Percentiles rank a stretch among this genome's conserved stretches.
Conservation (phyloP, 108 stramenopile species). For the Conticribra weissflogii region DNA sequence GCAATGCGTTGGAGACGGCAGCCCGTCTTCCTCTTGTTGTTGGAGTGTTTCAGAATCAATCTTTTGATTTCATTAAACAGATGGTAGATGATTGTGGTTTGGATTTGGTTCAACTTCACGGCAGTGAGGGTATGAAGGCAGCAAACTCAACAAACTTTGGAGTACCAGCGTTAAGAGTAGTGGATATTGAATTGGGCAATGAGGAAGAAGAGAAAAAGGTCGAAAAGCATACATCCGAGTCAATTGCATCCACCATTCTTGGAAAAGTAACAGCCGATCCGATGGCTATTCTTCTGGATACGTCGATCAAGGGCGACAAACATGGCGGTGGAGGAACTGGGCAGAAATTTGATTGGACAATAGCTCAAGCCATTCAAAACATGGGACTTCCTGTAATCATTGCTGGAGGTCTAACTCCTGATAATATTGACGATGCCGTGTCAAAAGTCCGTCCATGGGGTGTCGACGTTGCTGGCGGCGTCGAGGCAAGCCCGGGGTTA, state of each 20-base stretch:
- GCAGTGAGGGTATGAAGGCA: slow-evolving; percentile 89
- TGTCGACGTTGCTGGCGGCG: slow-evolving; percentile 94
- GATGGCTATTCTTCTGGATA: slow-evolving; percentile 91
- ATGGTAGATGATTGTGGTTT: slow-evolving; percentile 86
- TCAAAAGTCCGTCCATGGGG: slow-evolving; percentile 83
- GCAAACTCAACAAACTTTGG: slow-evolving; percentile 66
- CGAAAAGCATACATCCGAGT: slow-evolving; percentile 25
- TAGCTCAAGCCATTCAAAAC: slow-evolving; percentile 85
- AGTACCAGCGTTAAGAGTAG: slow-evolving; percentile 91
- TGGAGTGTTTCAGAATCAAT: slow-evolving; percentile 97
- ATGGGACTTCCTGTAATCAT: slow-evolving; percentile 95
- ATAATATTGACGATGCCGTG: slow-evolving; percentile 86
- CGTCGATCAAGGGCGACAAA: slow-evolving; percentile 84
- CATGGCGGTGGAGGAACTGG: slow-evolving; percentile 91
- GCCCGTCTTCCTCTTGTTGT: slow-evolving; percentile 85
- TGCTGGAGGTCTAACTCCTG: slow-evolving; percentile 93
- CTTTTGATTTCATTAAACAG: slow-evolving; percentile 71
- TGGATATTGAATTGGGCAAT: slow-evolving; percentile 86
- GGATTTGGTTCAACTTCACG: slow-evolving; percentile 97
- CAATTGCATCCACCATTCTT: slow-evolving; percentile 67
- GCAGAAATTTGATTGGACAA: slow-evolving; percentile 91
- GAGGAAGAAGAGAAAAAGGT: slow-evolving; percentile 29
- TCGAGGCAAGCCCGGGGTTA: slow-evolving; percentile 84
- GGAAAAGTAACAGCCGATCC: slow-evolving; percentile 71
- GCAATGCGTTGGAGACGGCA: slow-evolving; percentile 60